phyloP scores from a whole-genome alignment of 2,329 filamentous ascomycete species.

The Colletotrichum sp. region DNA sequence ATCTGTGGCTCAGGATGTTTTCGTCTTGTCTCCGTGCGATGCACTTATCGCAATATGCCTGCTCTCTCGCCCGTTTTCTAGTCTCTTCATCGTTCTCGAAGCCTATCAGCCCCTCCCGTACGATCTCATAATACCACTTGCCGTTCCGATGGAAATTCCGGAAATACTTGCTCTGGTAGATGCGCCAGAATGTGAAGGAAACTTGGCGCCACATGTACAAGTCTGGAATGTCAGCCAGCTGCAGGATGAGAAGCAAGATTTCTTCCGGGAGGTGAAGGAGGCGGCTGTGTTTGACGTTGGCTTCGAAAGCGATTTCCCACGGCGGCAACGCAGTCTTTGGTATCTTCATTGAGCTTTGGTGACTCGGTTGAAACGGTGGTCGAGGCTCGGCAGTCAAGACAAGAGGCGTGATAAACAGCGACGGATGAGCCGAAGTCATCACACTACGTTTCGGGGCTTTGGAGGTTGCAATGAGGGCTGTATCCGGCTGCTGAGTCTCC shows the following conservation, averaged over 20 bases:
- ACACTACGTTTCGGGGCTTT: not conserved
- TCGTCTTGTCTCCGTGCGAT: not conserved
- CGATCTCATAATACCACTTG: not conserved
- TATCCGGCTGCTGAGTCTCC: not conserved
- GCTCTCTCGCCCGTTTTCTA: not conserved
- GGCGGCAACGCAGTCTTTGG: not conserved
- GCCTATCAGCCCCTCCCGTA: not conserved
- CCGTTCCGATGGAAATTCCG: not conserved
- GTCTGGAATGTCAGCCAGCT: not conserved
- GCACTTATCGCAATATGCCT: not conserved
- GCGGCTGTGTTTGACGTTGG: not conserved
- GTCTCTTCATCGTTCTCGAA: not conserved
- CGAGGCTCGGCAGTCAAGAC: not conserved
- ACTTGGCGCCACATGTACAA: not conserved
- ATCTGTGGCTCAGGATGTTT: not conserved
- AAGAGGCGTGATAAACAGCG: not conserved
- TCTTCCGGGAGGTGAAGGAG: not conserved
- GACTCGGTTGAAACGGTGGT: not conserved
- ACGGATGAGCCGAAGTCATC: not conserved
- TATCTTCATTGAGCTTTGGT: not conserved
- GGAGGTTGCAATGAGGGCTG: not conserved
- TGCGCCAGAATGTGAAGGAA: not conserved
- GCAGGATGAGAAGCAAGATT: not conserved
- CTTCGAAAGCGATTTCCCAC: not conserved
- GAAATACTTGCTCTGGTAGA: not conserved